These are phyloP conservation scores for Saposhnikovia divaricata DNA, from an alignment of 129 eudicot genomes.

Conservation along the genomic window DNA sequence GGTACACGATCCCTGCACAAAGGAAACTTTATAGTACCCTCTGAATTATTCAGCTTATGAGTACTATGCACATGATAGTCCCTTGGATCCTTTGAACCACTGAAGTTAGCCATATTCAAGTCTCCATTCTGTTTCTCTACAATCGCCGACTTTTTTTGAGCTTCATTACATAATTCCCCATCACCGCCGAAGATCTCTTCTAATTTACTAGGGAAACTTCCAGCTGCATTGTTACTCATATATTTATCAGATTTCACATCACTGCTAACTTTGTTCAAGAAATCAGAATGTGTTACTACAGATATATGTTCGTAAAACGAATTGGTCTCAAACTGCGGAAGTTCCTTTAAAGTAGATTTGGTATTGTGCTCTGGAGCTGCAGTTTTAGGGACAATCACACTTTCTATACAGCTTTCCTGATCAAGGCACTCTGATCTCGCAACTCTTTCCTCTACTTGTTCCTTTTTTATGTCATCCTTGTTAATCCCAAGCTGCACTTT, in stretches of 20 bases:
- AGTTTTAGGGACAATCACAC: constrained; percentile 46
- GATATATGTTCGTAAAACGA: constrained; percentile 43
- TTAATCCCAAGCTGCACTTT: constrained; percentile 24
- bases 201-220: neutral
- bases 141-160: neutral
- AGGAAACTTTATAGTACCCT: constrained; percentile 59
- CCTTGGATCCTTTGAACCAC: constrained; percentile 32
- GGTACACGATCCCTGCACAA: constrained; percentile 47
- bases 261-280: constrained; percentile 28
- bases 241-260: constrained; percentile 34
- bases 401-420: constrained; percentile 72
- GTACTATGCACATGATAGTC: constrained; percentile 35
- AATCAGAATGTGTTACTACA: constrained; percentile 32
- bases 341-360: constrained; percentile 26
- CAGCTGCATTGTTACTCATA: neutral
- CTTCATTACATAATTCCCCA: neutral
- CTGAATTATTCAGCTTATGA: constrained; percentile 31
- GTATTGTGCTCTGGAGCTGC: constrained; percentile 26
- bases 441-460: constrained; percentile 39
- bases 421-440: constrained; percentile 57
- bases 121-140: constrained; percentile 33
- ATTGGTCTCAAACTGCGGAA: constrained; percentile 35
- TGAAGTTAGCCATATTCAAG: constrained; percentile 26
- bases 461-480: constrained; percentile 33
- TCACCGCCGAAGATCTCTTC: neutral